These are phyloP conservation scores for Bassia scoparia DNA, from an alignment of 148 eudicot species.

Conservation along the genomic window DNA sequence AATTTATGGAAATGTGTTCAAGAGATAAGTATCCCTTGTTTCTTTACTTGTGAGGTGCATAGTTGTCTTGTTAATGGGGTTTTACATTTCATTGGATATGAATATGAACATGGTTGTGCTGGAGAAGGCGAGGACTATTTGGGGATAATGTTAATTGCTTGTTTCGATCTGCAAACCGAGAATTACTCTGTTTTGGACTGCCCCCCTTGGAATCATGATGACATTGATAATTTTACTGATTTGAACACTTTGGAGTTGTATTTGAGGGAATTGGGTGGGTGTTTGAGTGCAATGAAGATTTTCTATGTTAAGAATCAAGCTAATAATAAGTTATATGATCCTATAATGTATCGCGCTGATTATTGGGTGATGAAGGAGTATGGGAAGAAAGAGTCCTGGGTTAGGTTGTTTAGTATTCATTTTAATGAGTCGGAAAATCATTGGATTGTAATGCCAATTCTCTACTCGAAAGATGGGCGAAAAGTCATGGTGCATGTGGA, in stretches of 20 bases:
- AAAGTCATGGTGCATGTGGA: slow-evolving; percentile 6
- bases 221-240: too few species aligned
- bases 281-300: background rate
- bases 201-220: background rate
- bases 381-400: slow-evolving; percentile 15
- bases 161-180: slow-evolving; percentile 6
- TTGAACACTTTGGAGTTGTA: background rate
- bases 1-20: slow-evolving; percentile 11
- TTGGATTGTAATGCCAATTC: background rate
- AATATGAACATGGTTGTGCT: too few species aligned
- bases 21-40: background rate
- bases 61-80: slow-evolving; percentile 12
- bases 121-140: too few species aligned
- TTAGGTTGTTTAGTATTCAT: slow-evolving; percentile 3
- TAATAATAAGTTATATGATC: background rate
- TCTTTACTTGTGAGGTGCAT: background rate
- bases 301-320: background rate
- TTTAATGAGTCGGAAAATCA: background rate
- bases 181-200: background rate
- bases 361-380: slow-evolving; percentile 23
- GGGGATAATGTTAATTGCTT: background rate
- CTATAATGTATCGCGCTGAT: slow-evolving; percentile 2
- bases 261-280: slow-evolving; percentile 1
- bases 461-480: slow-evolving; percentile 9
- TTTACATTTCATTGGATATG: slow-evolving; percentile 2